Evolutionary conservation across 164 flowering plant genomes (phyloP).

Genomic region (Akebia trifoliata): DNA sequence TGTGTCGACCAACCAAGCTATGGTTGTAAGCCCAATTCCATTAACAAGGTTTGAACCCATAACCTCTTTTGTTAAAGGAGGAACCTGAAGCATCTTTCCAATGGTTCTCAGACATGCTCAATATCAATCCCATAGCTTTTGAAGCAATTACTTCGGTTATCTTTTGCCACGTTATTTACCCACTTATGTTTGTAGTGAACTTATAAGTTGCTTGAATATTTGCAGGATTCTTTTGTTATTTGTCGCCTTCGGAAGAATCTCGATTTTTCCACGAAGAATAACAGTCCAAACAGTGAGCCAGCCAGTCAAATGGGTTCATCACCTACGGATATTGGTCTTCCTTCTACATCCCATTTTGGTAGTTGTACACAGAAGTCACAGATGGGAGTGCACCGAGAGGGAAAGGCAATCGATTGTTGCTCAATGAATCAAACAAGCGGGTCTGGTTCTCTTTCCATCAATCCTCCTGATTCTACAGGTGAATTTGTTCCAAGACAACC

Average conservation of each 20-base stretch:
- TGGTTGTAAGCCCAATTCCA: too few species aligned
- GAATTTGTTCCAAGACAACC: constrained; percentile 33
- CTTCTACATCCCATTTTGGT: constrained; percentile 23
- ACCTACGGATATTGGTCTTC: constrained; percentile 9
- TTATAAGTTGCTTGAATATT: background rate
- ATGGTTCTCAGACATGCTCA: too few species aligned
- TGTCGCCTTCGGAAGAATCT: constrained; percentile 63
- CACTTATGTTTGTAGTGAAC: too few species aligned
- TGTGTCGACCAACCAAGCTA: too few species aligned
- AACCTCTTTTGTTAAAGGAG: too few species aligned
- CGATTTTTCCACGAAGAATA: constrained; percentile 28
- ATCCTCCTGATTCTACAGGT: constrained; percentile 39
- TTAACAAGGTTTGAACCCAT: too few species aligned
- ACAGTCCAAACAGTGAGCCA: constrained; percentile 20
- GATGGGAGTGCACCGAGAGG: constrained; percentile 13
- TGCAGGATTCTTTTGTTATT: constrained; percentile 63
- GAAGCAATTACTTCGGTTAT: too few species aligned
- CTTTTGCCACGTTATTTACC: too few species aligned
- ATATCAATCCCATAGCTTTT: too few species aligned
- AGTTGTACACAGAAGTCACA: constrained; percentile 8
- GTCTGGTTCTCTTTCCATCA: constrained; percentile 42
- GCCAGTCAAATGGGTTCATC: constrained; percentile 11
- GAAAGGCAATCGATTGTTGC: constrained; percentile 25
- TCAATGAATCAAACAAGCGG: constrained; percentile 39
- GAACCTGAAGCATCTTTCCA: too few species aligned